phyloP scores from a whole-genome alignment of 192 early-diverging fungal genomes.

The Thamnidium elegans region DNA sequence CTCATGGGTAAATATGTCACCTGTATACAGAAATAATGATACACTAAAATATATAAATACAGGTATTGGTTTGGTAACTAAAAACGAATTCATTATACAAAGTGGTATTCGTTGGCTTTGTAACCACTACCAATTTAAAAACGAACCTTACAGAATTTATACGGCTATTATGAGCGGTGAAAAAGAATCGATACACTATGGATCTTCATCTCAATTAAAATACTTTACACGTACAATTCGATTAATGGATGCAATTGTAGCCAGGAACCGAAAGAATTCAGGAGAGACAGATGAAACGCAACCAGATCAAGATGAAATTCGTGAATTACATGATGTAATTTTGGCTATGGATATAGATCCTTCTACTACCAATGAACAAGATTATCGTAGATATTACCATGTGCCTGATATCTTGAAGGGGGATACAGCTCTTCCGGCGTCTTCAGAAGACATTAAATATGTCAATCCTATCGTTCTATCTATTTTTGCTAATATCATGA shows the following conservation, averaged over 20 bases:
- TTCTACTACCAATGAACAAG: neutral
- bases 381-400: constrained; percentile 9
- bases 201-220: neutral
- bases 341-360: constrained; percentile 11
- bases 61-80: constrained; percentile 38
- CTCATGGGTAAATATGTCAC: constrained; percentile 52
- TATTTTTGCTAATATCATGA: constrained; percentile 62
- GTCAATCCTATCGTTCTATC: constrained; percentile 42
- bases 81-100: constrained; percentile 24
- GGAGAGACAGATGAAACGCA: neutral
- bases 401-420: neutral
- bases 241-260: constrained; percentile 23
- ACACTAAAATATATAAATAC: neutral
- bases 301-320: neutral
- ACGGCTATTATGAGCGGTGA: constrained; percentile 29
- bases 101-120: constrained; percentile 43
- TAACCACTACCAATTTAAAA: constrained; percentile 33
- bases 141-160: constrained; percentile 51
- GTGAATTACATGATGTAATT: constrained; percentile 6
- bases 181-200: neutral
- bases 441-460: neutral
- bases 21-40: neutral
- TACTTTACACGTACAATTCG: constrained; percentile 12
- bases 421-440: neutral
- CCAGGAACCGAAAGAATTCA: neutral